A percentile compares a stretch with the other conserved stretches of the same genome.
Evolutionary conservation across 2,329 filamentous ascomycete species (phyloP).

Genomic region (Aspergillus sp.): DNA sequence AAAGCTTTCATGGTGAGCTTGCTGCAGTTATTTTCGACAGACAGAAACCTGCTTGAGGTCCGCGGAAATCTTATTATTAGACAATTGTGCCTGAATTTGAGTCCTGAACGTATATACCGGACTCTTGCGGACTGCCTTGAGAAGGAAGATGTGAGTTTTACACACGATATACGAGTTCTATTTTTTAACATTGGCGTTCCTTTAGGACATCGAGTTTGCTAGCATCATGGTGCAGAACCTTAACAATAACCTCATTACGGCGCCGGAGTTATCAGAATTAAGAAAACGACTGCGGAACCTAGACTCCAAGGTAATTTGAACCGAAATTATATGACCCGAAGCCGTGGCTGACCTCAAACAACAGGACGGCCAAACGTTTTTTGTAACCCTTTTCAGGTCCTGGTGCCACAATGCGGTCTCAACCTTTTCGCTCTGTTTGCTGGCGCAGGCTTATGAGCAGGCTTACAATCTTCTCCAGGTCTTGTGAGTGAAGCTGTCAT

Average conservation of each 20-base stretch:
- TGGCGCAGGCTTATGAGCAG: constrained; percentile 97
- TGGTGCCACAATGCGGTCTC: constrained; percentile 99
- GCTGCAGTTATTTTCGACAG: constrained; percentile 91
- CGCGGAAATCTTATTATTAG: constrained; percentile 95
- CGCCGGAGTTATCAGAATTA: constrained; percentile 87
- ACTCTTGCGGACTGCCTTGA: constrained; percentile 95
- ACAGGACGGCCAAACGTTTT: constrained; percentile 90
- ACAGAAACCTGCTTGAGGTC: constrained; percentile 85
- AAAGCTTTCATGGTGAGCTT: constrained; percentile 98
- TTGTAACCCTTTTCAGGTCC: constrained; percentile 88
- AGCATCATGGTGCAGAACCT: constrained; percentile 99
- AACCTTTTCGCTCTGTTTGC: constrained; percentile 90
- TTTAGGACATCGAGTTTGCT: constrained; percentile 85
- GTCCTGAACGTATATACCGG: constrained; percentile 91
- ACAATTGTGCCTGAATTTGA: constrained; percentile 88
- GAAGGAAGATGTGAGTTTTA: constrained; percentile 69
- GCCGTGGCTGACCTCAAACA: constrained; percentile 18
- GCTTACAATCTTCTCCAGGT: constrained; percentile 95
- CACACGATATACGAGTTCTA: neutral
- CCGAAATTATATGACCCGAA: neutral
- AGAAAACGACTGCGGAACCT: constrained; percentile 86
- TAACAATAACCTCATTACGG: constrained; percentile 98
- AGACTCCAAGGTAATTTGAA: constrained; percentile 67
- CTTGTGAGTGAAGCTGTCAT: constrained; percentile 62
- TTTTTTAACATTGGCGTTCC: neutral